A percentile compares a stretch with the other conserved stretches of the same genome.
Evolutionary conservation across 495 filamentous ascomycete genomes (phyloP).

Genomic region (Xylaria palmicola): DNA sequence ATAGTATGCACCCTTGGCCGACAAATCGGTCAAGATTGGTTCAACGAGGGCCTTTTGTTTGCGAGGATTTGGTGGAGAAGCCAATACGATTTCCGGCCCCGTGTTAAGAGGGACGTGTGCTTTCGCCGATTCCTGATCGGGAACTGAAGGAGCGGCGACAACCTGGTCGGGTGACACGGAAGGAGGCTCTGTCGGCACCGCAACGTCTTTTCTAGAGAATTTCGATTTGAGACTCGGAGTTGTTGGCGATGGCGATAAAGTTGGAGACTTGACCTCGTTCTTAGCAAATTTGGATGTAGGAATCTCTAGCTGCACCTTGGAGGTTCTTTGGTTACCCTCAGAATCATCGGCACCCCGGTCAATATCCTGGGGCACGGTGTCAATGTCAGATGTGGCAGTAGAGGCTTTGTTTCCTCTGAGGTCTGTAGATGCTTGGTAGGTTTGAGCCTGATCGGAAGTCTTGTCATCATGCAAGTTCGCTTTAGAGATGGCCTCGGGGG

Average conservation of each 20-base stretch:
- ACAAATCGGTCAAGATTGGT: constrained; percentile 53
- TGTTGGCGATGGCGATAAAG: constrained; percentile 20
- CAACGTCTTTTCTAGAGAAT: constrained; percentile 47
- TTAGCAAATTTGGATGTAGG: neutral
- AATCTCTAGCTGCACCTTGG: neutral
- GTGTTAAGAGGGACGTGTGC: constrained; percentile 6
- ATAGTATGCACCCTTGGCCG: constrained; percentile 46
- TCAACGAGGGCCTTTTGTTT: constrained; percentile 53
- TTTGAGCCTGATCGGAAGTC: neutral
- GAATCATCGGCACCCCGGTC: neutral
- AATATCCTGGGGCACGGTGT: neutral
- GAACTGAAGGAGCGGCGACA: constrained; percentile 1
- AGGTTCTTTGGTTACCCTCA: neutral
- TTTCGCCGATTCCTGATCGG: constrained; percentile 2
- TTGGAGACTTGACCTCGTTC: constrained; percentile 28
- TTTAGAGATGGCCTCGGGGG: neutral
- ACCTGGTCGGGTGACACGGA: constrained; percentile 10
- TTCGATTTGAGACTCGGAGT: constrained; percentile 47
- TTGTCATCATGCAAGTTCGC: neutral
- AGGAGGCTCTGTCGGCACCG: constrained; percentile 20
- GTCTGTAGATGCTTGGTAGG: neutral
- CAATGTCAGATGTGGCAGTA: neutral
- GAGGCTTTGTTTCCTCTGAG: neutral
- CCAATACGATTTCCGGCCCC: constrained; percentile 17
- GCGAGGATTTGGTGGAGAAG: constrained; percentile 28